Conservation (phyloP, 768 basidiomycete genomes). For the Vishniacozyma victoriae region DNA sequence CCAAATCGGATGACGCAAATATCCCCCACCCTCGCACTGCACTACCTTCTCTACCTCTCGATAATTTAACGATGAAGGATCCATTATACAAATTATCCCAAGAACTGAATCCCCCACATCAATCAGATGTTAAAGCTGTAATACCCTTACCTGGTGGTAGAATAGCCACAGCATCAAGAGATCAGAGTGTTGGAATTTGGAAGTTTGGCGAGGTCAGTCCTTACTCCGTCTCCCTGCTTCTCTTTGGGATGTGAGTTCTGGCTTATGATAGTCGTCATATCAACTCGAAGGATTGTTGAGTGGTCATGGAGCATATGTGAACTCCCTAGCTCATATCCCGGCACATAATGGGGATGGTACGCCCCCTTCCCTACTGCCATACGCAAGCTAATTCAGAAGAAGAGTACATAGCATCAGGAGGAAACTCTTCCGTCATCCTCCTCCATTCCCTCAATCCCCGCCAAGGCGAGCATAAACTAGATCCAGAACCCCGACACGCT, state of each 20-base stretch:
- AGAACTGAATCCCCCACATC: slow-evolving; percentile 17
- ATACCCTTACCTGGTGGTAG: slow-evolving; percentile 13
- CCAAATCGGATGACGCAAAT: too few relatives aligned
- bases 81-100: slow-evolving; percentile 14
- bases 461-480: slow-evolving; percentile 12
- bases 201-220: background rate
- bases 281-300: slow-evolving; percentile 14
- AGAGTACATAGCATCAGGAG: slow-evolving; percentile 23
- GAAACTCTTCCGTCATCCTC: slow-evolving; percentile 33
- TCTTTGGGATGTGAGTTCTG: background rate
- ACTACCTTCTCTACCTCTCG: too few relatives aligned
- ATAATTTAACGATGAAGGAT: too few relatives aligned
- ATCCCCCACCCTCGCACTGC: too few relatives aligned
- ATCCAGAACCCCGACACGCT: background rate
- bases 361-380: background rate
- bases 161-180: slow-evolving; percentile 29
- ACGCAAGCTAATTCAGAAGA: background rate
- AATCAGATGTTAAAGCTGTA: slow-evolving; percentile 34
- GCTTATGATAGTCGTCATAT: slow-evolving; percentile 1
- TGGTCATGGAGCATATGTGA: slow-evolving; percentile 39
- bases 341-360: slow-evolving; percentile 7
- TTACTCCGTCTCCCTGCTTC: background rate
- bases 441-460: slow-evolving; percentile 23
- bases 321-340: slow-evolving; percentile 36
- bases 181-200: slow-evolving; percentile 31